Evolutionary conservation across 1,284 basidiomycete genomes (phyloP), one percentile per base, ranked within the genome.

Genomic region (Gymnopus androsaceus): DNA sequence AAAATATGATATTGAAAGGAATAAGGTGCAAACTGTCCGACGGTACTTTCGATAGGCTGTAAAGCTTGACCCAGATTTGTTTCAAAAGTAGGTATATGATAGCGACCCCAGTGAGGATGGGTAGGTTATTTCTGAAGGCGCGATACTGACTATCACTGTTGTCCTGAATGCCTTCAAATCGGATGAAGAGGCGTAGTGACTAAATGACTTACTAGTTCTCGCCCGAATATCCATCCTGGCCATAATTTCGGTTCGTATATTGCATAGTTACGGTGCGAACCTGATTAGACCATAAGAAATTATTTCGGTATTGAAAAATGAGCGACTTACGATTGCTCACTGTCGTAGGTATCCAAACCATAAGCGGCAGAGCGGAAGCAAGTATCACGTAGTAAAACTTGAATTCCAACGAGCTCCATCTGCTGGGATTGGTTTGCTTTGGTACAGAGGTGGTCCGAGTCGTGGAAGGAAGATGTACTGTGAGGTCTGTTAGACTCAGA

Each of bases 351-450:
- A 92, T 79, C 80, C 86, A 94, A 4, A 84, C 74, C 89, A 98
- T 92, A 54, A 87, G 66, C 0, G 91, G 88, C 9, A 98, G 72
- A 12, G 82, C 85, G 21, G 90, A 51, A 14, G 75, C 68, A 36
- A 88, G 84, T 1, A 87, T 75, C 25, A 86, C 59, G 58, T 79
- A 85, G 74, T 98, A 98, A 51, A 90, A 66, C 58, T 82, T 76
- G 75, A 97, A 98, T 71, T 98, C 96, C 15, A 75, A 71, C 0
- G 93, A 91, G 45, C 72, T 73, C 96, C 95, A 98, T 74, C 90
- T 70, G 27, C 84, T 62, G 2, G 73, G 74, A 5, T 71, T 70
- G 64, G 46, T 23, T 31, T 67, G 21, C 54, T 56, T 58, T 57
- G 56, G 57, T 15, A 44, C 59, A 23, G 53, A 69, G 40, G 46